Base-by-base conservation (phyloP, 1,139 yeast species). In the Saccharomyces pastorianus region DNA sequence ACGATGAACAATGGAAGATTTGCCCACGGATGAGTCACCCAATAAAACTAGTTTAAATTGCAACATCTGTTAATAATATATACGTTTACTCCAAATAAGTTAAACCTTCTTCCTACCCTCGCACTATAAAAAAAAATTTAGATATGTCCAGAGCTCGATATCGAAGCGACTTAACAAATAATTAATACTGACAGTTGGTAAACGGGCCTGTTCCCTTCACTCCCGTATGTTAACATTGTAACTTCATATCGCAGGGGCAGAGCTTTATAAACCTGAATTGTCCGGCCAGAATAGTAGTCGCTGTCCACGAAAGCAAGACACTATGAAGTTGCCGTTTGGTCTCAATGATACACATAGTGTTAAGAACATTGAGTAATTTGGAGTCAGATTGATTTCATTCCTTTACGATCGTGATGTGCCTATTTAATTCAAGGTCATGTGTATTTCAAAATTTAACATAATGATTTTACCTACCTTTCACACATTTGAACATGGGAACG, bases 11-110 rank as follows among this genome's bases (percentile, higher is more conserved):
- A 93, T 83, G 2, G 97, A 90, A 6, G 81, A 80, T 69, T 93
- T 93, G 53, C 99, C 99, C 47, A 93, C 99, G 1, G 99, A 97
- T 2, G 97, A 93, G 71, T 93, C 99, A 14, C 99, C 88, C 46
- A 91, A 76, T 51, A 91, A 79, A 4, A 91, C 99, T 54, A 93
- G 78, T 71, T 93, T 93, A 69, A 91, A 85, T 71, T 84, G 90
- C 26, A 68, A 57, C 72, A 69, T 68, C 2, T 14, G 49, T 9
- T 47, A 13, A 11, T 17, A 27, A 46, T 44, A 46, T 46, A 14
- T 46, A 25, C 13, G 26, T 38, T 28, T 46, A 11, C 9, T 46
- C 31, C 27, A 23, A 38, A 34, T 29, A n/a, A 20, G 26, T n/a
- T 6, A 38, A 38, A 38, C 44, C 20, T 38, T 17, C 44, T 38